Evolutionary conservation across 768 basidiomycete genomes (phyloP).

Genomic region (Mycena galopus): DNA sequence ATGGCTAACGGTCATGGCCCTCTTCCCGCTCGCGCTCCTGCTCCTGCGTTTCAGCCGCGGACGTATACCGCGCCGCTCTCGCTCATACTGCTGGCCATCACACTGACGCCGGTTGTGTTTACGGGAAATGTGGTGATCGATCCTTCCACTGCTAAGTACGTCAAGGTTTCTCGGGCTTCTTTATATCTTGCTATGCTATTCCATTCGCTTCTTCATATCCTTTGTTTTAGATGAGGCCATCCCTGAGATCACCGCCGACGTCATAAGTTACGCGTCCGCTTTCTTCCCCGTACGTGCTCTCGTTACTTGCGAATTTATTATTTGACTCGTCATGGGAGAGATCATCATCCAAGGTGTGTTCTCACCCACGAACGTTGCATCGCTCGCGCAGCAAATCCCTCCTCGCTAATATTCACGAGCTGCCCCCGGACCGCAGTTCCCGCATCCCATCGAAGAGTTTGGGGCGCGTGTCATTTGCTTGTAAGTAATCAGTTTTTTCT

Average conservation of each 20-base stretch:
- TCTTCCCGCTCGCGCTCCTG: conserved; percentile 73
- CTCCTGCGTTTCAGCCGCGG: conserved; percentile 76
- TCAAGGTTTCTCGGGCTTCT: no score
- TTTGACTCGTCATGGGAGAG: conserved; percentile 47
- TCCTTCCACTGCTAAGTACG: conserved; percentile 67
- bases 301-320: background rate
- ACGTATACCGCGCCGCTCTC: conserved; percentile 61
- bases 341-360: conserved; percentile 60
- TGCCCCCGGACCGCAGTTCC: conserved; percentile 65
- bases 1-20: conserved; percentile 74
- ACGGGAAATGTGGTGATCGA: conserved; percentile 73
- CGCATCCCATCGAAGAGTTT: conserved; percentile 60
- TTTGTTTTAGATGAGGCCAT: conserved; percentile 62
- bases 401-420: conserved; percentile 72
- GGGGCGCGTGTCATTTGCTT: conserved; percentile 65
- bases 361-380: conserved; percentile 60
- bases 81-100: no score
- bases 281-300: background rate
- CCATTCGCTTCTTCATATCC: no score
- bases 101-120: conserved; percentile 59
- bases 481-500: no score
- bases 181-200: no score
- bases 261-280: conserved; percentile 62
- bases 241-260: conserved; percentile 73
- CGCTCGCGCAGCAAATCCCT: conserved; percentile 65